Conservation (phyloP, 192 early-diverging fungal species). For the Phlyctochytrium arcticum region DNA sequence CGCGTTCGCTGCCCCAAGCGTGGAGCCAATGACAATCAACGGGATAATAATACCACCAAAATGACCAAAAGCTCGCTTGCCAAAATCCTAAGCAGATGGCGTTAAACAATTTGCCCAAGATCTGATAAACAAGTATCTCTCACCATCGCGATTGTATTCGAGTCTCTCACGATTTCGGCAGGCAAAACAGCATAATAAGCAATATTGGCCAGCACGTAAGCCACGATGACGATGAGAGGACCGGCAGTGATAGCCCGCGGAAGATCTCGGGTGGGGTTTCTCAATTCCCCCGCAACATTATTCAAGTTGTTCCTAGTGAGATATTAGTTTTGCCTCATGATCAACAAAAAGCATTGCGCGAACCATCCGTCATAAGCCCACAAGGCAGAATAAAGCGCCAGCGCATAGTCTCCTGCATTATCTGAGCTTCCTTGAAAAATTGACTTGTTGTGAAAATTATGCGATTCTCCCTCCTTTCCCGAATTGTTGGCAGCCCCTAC, state of each 20-base stretch:
- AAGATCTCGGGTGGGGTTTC: conserved; percentile 38
- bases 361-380: conserved; percentile 57
- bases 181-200: conserved; percentile 45
- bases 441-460: conserved; percentile 52
- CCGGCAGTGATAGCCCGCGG: conserved; percentile 37
- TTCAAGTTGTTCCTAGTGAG: conserved; percentile 47
- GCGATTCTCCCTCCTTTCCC: conserved; percentile 16
- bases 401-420: conserved; percentile 62
- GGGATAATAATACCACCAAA: conserved; percentile 67
- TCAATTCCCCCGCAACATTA: conserved; percentile 47
- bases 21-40: conserved; percentile 65
- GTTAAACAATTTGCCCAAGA: background rate
- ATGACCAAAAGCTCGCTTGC: conserved; percentile 63
- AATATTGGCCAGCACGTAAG: conserved; percentile 42
- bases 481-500: background rate
- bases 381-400: conserved; percentile 66
- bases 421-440: conserved; percentile 54
- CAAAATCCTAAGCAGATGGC: conserved; percentile 58
- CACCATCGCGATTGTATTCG: conserved; percentile 21
- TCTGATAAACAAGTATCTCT: background rate
- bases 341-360: background rate
- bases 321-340: background rate
- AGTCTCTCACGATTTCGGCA: background rate
- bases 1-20: conserved; percentile 76
- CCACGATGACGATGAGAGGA: conserved; percentile 35